Percentiles rank a stretch among this genome's conserved stretches.
Evolutionary conservation across 768 basidiomycete species (phyloP).

Genomic region (Kockovaella imperatae): DNA sequence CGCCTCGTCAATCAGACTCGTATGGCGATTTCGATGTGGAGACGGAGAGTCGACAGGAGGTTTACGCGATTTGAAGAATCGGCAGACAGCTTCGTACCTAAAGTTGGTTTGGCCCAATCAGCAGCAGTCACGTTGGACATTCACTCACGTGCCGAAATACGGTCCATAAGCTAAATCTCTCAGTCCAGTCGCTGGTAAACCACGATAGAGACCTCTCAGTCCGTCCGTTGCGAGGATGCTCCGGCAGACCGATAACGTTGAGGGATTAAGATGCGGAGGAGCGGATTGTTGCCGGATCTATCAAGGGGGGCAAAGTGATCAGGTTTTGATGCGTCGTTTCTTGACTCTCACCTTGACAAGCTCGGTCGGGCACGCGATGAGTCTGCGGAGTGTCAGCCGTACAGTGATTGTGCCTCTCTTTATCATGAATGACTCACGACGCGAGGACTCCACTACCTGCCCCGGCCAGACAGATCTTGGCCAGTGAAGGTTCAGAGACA

Average conservation of each 20-base stretch:
- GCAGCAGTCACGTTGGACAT: background rate
- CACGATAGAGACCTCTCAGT: constrained; percentile 65
- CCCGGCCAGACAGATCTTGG: constrained; percentile 69
- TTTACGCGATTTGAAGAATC: constrained; percentile 36
- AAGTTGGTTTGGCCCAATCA: background rate
- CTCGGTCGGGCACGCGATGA: constrained; percentile 75
- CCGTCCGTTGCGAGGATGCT: constrained; percentile 56
- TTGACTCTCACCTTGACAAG: constrained; percentile 79
- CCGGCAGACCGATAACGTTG: constrained; percentile 52
- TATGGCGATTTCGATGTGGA: constrained; percentile 54
- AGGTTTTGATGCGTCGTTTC: background rate
- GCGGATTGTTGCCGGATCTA: constrained; percentile 47
- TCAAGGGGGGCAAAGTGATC: constrained; percentile 24
- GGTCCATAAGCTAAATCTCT: constrained; percentile 77
- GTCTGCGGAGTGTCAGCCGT: too few species aligned
- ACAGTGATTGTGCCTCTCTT: too few species aligned
- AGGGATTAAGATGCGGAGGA: constrained; percentile 33
- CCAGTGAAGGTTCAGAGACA: constrained; percentile 53
- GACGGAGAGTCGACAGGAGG: constrained; percentile 16
- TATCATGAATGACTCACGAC: constrained; percentile 53
- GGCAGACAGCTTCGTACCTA: constrained; percentile 44
- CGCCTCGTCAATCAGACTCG: constrained; percentile 48
- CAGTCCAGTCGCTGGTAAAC: constrained; percentile 62
- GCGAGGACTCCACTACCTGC: constrained; percentile 69
- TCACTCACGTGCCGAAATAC: constrained; percentile 70